Evolutionary conservation across 2,329 filamentous ascomycete genomes (phyloP).

Genomic region (Ophiostoma sp.): DNA sequence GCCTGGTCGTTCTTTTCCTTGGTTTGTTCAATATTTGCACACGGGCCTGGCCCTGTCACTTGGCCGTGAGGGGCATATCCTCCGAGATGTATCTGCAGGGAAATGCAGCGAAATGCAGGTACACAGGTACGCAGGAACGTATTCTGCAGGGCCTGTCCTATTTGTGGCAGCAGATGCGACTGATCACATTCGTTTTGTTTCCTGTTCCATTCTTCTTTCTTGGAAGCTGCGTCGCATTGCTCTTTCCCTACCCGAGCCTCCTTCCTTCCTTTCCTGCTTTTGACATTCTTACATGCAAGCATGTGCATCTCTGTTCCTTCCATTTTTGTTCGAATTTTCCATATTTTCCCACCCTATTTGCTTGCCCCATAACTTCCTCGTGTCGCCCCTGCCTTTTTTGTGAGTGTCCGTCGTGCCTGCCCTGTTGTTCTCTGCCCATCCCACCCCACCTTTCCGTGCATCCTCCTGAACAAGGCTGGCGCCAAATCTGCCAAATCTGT

Average conservation of each 20-base stretch:
- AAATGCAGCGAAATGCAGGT: constrained; percentile 12
- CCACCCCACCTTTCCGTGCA: background rate
- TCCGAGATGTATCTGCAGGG: constrained; percentile 1
- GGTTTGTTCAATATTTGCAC: background rate
- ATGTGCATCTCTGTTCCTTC: background rate
- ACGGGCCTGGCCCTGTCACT: background rate
- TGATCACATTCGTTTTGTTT: constrained; percentile 3
- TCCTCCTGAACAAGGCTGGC: constrained; percentile 22
- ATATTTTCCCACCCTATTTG: background rate
- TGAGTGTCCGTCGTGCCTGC: background rate
- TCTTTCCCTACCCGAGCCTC: background rate
- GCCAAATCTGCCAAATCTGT: background rate
- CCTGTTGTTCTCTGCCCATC: background rate
- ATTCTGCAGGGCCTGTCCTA: background rate
- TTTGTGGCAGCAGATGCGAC: constrained; percentile 10
- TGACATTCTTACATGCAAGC: background rate
- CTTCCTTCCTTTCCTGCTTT: background rate
- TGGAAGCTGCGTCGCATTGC: background rate
- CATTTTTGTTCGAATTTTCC: background rate
- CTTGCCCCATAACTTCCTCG: constrained; percentile 5
- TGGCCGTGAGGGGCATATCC: constrained; percentile 8
- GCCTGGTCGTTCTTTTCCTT: background rate
- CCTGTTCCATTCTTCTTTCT: constrained; percentile 1
- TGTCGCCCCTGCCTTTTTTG: constrained; percentile 9
- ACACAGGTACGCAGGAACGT: constrained; percentile 15